Evolutionary conservation across 225 moss, liverwort and hornwort genomes (phyloP), one percentile per base, ranked within the genome.

Genomic region (Bryum argenteum): DNA sequence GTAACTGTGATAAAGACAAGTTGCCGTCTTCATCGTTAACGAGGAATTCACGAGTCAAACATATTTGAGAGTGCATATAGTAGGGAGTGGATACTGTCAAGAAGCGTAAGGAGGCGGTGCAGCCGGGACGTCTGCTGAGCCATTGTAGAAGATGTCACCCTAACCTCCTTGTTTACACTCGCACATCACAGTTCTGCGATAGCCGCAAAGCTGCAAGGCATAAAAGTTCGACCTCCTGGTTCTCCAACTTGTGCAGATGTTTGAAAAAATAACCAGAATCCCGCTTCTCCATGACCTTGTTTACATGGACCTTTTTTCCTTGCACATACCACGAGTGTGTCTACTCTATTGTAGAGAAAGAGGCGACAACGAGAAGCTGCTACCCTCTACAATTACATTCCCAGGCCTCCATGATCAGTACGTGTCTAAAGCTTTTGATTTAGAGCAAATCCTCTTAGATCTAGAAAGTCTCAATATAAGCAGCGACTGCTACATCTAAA

Each of bases 91-190:
- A 91, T 95, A 95, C 94, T 89, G 71, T 95, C 94, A 79, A 95
- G 90, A 76, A 95, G 94, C 54, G 94, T 95, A 17, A 95, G 89
- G 57, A 95, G 92, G 65, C 94, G 91, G 80, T 95, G 88, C 73
- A 95, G 91, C 28, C 94, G 91, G 77, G 94, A 95, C 38, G 90
- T 90, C 84, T 95, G 94, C 71, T 95, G 94, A 84, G 94, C 94
- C 94, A 95, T 95, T 48, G 75, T 75, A 47, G 76, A 78, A 77
- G 74, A 77, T 67, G 74, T 66, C 70, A 76, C 79, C 63, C 83
- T 69, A 68, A 47, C 67, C 67, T 71, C 73, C 77, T 67, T 52
- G 57, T 74, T 65, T 73, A 80, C 66, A 70, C 70, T 51, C 56
- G 72, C 66, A 55, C 72, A 76, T 72, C 66, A 63, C 63, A 62